phyloP scores from a whole-genome alignment of 768 basidiomycete genomes.

The Imleria badia region DNA sequence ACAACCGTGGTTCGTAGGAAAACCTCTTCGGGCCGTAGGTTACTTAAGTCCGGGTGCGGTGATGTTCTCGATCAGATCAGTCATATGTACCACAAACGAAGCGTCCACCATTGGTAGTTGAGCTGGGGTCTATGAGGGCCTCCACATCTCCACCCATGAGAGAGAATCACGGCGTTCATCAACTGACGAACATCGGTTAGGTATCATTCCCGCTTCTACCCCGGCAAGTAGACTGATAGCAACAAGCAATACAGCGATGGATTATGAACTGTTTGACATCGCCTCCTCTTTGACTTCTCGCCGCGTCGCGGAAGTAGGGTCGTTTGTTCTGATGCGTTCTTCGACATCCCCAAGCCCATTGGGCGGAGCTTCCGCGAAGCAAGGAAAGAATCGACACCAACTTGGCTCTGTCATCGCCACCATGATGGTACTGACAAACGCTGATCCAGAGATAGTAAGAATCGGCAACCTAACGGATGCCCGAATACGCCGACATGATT shows the following conservation, averaged over 20 bases:
- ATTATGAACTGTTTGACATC: conserved; percentile 1
- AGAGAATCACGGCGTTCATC: conserved; percentile 3
- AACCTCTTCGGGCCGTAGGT: not conserved
- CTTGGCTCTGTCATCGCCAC: conserved; percentile 5
- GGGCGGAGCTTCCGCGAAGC: conserved; percentile 21
- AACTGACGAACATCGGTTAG: not conserved
- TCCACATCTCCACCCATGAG: not conserved
- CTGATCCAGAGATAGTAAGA: not conserved
- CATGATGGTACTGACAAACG: conserved; percentile 7
- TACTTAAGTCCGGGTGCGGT: conserved; percentile 14
- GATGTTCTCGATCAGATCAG: conserved; percentile 3
- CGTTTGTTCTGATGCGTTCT: not conserved
- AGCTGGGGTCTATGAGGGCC: not conserved
- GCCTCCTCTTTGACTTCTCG: not conserved
- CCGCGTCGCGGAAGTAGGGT: not conserved
- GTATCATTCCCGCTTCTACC: not conserved
- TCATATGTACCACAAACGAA: not conserved
- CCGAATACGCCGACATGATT: conserved; percentile 11
- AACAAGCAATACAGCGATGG: not conserved
- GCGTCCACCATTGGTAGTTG: not conserved
- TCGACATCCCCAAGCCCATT: not conserved
- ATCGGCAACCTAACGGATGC: not conserved
- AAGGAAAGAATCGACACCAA: conserved; percentile 10
- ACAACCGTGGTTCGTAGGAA: not conserved
- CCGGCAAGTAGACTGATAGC: not conserved